Evolutionary conservation across 768 basidiomycete species (phyloP), one percentile per base, ranked within the genome.

Genomic region (Lactarius sp.): DNA sequence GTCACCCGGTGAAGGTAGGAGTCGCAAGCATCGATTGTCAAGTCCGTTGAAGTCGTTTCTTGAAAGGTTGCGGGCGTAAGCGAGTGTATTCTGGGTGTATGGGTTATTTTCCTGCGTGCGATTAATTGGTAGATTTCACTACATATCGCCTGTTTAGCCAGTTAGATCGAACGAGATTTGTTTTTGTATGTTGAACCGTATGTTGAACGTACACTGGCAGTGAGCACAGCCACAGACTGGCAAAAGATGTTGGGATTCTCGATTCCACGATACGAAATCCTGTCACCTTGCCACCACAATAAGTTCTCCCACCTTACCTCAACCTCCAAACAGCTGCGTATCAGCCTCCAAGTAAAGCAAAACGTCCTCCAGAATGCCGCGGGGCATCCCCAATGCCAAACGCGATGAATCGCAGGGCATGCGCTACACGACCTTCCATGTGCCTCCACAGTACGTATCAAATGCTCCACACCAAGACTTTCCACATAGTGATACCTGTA

Each of bases 371-470:
- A 67, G n/a, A 37, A 92, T 92, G 90, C 90, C 90, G 64, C 82
- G 90, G 74, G 90, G 90, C 62, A 83, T 92, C 52, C 90, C 91
- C 36, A 90, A 90, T 70, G 84, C 82, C 34, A 88, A 85, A 74
- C 82, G 84, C 68, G 90, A 92, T 77, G 91, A 93, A 69, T 86
- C 84, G 56, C 66, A 68, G 60, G 89, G 90, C 16, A 79, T 94
- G 79, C 83, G 85, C 52, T 92, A 87, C 74, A 92, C 92, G 4
- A 78, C 82, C 14, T 94, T 94, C 74, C 79, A 85, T 74, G 90
- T 93, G 10, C 92, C 92, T 34, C 74, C 90, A 64, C 70, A 65
- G 80, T 74, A 36, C 33, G 52, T 65, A 34, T 27, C 49, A 31
- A 37, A 22, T 16, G n/a, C 13, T 51, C 37, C 39, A 59, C 46